Evolutionary conservation across 2,329 filamentous ascomycete genomes (phyloP), one percentile per base, ranked within the genome.

Genomic region (Alternaria gansuensis): DNA sequence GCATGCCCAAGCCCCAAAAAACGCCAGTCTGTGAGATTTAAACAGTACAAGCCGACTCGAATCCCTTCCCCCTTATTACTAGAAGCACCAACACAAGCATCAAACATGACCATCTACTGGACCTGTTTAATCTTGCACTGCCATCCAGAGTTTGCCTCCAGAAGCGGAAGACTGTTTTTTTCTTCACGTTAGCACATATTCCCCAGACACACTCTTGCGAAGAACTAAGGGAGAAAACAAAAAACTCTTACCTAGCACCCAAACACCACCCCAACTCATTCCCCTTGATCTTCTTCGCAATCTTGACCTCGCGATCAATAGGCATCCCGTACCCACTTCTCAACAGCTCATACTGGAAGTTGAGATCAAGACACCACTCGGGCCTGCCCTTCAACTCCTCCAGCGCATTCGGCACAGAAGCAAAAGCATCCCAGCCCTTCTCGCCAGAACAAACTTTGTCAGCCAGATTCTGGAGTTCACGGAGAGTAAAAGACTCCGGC

Each of bases 321-420:
- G 94, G 94, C 92, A 99, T 97, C 68, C 98, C 95, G 73, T 99
- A 99, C 3, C 95, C 95, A 5, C 92, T 96, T 79, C 98, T 93
- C 54, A 98, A 82, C 57, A 99, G 83, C 26, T 91, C 91, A 70
- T 96, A 82, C 92, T 97, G 97, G 75, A 98, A 99, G 82, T 92
- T 99, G 70, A 99, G 82, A 79, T 99, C 95, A 71, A 99, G 81
- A 80, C 95, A 99, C 79, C 90, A 91, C 79, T 99, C 93, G 2
- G 95, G 93, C 57, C 94, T 87, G 62, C 86, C 93, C 53, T 83
- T 82, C 31, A 99, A 84, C 81, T 98, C 93, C 2, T 89, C 84
- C 51, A 97, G 78, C 0, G 94, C 96, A 21, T 87, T 88, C 5
- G 90, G 88, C 23, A 97, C 84, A 57, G 85, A 85, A 54, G 85